Conservation (phyloP, 192 early-diverging fungal genomes). For the Rhizoclosmatium globosum region DNA sequence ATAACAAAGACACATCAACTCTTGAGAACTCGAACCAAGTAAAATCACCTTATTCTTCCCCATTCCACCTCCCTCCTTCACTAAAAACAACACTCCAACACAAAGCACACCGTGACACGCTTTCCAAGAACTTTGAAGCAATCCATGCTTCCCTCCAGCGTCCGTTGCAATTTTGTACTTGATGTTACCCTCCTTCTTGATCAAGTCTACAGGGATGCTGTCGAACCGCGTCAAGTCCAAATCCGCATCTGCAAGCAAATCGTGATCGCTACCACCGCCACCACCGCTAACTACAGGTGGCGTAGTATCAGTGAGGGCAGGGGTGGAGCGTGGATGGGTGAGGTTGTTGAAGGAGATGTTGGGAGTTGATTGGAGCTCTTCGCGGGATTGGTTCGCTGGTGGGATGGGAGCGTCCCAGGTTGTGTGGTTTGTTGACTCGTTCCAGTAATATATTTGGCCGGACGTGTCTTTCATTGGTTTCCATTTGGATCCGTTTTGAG, state of each 20-base stretch:
- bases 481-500: constrained; percentile 17
- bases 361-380: constrained; percentile 12
- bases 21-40: not conserved
- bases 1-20: not conserved
- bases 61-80: constrained; percentile 48
- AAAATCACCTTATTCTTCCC: constrained; percentile 33
- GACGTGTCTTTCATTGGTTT: constrained; percentile 31
- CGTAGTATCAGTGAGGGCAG: not conserved
- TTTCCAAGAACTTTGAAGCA: constrained; percentile 49
- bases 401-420: constrained; percentile 48
- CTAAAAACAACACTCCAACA: constrained; percentile 60
- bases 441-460: constrained; percentile 61
- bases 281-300: not conserved
- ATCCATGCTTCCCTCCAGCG: not conserved
- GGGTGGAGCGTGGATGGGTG: not conserved
- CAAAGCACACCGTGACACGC: constrained; percentile 46
- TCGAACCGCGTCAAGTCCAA: constrained; percentile 41
- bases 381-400: not conserved
- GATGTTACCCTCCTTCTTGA: constrained; percentile 54
- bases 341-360: constrained; percentile 23
- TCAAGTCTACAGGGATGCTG: constrained; percentile 52
- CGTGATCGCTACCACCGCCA: not conserved
- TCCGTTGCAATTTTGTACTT: constrained; percentile 40
- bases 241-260: not conserved
- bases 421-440: constrained; percentile 52